A percentile compares a stretch with the other conserved stretches of the same genome.
Conservation (phyloP, 1,139 yeast species). For the Taphrina pruni region DNA sequence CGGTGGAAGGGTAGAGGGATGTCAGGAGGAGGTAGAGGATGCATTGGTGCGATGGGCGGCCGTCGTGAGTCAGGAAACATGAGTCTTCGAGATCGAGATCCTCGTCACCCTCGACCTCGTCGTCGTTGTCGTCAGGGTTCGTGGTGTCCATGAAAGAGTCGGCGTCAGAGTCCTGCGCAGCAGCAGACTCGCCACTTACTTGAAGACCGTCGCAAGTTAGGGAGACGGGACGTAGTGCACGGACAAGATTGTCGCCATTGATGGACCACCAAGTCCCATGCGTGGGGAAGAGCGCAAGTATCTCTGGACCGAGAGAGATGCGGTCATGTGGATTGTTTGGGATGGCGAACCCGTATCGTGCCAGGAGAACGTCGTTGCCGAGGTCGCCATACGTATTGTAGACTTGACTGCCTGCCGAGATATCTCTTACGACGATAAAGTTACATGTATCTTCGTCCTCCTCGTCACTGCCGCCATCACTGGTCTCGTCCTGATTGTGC, state of each 20-base stretch:
- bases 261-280: slow-evolving; percentile 14
- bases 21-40: slow-evolving; percentile 13
- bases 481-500: slow-evolving; percentile 47
- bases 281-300: neutral
- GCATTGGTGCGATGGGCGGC: neutral
- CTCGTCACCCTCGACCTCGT: slow-evolving; percentile 17
- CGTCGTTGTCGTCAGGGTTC: neutral
- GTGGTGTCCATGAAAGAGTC: neutral
- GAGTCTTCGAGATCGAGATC: slow-evolving; percentile 4
- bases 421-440: slow-evolving; percentile 65
- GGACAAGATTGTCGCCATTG: slow-evolving; percentile 21
- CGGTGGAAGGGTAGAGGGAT: neutral
- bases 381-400: slow-evolving; percentile 81
- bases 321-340: slow-evolving; percentile 64
- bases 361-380: slow-evolving; percentile 67
- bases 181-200: neutral
- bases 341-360: slow-evolving; percentile 76
- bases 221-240: neutral
- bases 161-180: neutral
- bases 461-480: slow-evolving; percentile 47
- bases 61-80: neutral
- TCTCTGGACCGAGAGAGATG: slow-evolving; percentile 49
- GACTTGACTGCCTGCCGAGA: slow-evolving; percentile 62
- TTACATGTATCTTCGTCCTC: slow-evolving; percentile 51
- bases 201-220: neutral